Percentiles rank a stretch among this genome's conserved stretches.
Conservation (phyloP, 192 early-diverging fungal species). For the Coemansia sp. region DNA sequence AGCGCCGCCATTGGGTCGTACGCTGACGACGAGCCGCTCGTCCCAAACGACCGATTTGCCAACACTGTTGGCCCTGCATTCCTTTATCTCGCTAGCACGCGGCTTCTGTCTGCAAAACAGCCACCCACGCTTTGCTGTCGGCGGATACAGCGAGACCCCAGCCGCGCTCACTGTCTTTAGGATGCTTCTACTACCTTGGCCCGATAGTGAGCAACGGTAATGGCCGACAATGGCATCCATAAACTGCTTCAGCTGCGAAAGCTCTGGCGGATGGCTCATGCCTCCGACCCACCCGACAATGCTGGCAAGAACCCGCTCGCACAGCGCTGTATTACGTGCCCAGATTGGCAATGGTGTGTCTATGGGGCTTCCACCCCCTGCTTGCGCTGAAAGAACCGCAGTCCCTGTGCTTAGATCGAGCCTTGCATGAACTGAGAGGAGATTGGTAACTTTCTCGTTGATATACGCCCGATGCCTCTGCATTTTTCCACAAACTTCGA, state of each 20-base stretch:
- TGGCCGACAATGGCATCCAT: constrained; percentile 11
- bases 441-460: constrained; percentile 6
- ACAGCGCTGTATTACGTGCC: constrained; percentile 30
- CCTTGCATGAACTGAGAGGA: constrained; percentile 13
- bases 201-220: too few species aligned
- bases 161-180: constrained; percentile 12
- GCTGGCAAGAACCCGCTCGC: constrained; percentile 37
- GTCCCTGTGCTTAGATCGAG: constrained; percentile 17
- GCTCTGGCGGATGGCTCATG: constrained; percentile 38
- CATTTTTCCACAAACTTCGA: constrained; percentile 32
- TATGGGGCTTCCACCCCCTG: not conserved
- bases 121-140: constrained; percentile 25
- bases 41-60: constrained; percentile 36
- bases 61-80: not conserved
- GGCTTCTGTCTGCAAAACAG: constrained; percentile 44
- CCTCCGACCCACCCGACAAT: constrained; percentile 32
- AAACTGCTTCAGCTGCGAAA: constrained; percentile 30
- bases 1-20: not conserved
- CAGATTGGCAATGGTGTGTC: constrained; percentile 10
- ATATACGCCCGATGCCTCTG: constrained; percentile 40
- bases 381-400: constrained; percentile 14
- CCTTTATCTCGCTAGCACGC: constrained; percentile 22
- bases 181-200: not conserved
- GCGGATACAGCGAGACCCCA: constrained; percentile 27
- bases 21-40: constrained; percentile 20